These are phyloP conservation scores for Penicillium crustosum DNA, from an alignment of 2,329 filamentous ascomycete genomes.

Conservation along the genomic window DNA sequence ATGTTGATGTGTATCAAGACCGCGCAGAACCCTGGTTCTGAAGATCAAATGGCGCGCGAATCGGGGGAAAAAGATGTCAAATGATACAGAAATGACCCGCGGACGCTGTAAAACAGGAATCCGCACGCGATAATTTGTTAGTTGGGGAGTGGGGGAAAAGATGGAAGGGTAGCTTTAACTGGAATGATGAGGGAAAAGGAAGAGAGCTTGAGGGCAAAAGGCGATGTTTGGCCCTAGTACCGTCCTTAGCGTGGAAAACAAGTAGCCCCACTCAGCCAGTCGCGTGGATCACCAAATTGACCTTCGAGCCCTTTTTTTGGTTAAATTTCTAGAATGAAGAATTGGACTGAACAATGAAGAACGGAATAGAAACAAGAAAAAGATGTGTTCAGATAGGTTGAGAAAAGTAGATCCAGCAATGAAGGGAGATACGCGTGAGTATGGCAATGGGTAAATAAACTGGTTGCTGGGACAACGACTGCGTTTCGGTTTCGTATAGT, in stretches of 20 bases:
- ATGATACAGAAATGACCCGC: slow-evolving; percentile 19
- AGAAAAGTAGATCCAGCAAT: slow-evolving; percentile 26
- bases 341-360: slow-evolving; percentile 2
- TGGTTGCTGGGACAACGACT: slow-evolving; percentile 53
- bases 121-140: slow-evolving; percentile 14
- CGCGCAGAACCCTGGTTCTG: slow-evolving; percentile 26
- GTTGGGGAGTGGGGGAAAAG: slow-evolving; percentile 14
- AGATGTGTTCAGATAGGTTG: neutral
- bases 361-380: slow-evolving; percentile 11
- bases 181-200: slow-evolving; percentile 34
- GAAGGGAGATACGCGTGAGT: slow-evolving; percentile 26
- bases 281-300: slow-evolving; percentile 31
- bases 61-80: slow-evolving; percentile 12
- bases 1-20: slow-evolving; percentile 27
- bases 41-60: slow-evolving; percentile 21
- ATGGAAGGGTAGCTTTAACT: slow-evolving; percentile 27
- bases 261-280: slow-evolving; percentile 40
- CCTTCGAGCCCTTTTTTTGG: slow-evolving; percentile 6
- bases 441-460: slow-evolving; percentile 21
- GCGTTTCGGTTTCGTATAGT: slow-evolving; percentile 4
- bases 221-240: slow-evolving; percentile 44
- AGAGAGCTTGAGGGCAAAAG: slow-evolving; percentile 40
- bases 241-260: slow-evolving; percentile 40
- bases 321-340: slow-evolving; percentile 1
- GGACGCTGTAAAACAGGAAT: slow-evolving; percentile 14